Evolutionary conservation across 306 rosid species (phyloP), one percentile per base, ranked within the genome.

Genomic region (Betula pendula): DNA sequence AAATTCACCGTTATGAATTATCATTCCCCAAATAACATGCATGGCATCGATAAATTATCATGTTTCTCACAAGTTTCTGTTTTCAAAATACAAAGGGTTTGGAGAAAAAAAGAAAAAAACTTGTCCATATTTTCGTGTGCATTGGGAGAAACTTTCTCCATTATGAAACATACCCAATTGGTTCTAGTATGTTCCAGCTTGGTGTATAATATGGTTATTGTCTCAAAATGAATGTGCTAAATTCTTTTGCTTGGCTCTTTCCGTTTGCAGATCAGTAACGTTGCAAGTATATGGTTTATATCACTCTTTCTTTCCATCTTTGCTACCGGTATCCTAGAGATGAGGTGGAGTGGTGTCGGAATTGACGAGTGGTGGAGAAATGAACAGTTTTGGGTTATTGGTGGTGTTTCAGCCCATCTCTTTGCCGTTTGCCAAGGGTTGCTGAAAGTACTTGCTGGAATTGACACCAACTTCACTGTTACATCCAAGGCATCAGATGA

Each of bases 351-450:
- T 14, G 98, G 98, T 2, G 98, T 95, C 0, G 96, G 97, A 83
- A 90, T 95, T 0, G 98, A 95, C 0, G 98, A 95, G 79, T 95
- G 97, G 98, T 95, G 98, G 98, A 95, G 98, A 79, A 95, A 95
- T 9, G 98, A 95, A 76, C 98, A 92, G 72, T 95, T 95, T 77
- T 96, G 99, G 99, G 99, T 96, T 29, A 96, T 96, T 0, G 98
- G 99, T 50, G 99, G 99, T 63, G 97, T 95, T 17, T 95, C 98
- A 0, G 83, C 97, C 3, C 98, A 95, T 87, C 90, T 95, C 8
- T 95, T 92, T 27, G 98, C 98, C 0, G 97, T 95, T 8, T 79
- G 92, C 85, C 98, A 95, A 88, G 98, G 98, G 75, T 68, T 95
- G 51, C 97, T 95, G 62, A 95, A 95, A 84, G 98, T 95, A 11